These are phyloP conservation scores for Tephrocybe sp. DNA, from an alignment of 768 basidiomycete genomes.

Conservation along the genomic window DNA sequence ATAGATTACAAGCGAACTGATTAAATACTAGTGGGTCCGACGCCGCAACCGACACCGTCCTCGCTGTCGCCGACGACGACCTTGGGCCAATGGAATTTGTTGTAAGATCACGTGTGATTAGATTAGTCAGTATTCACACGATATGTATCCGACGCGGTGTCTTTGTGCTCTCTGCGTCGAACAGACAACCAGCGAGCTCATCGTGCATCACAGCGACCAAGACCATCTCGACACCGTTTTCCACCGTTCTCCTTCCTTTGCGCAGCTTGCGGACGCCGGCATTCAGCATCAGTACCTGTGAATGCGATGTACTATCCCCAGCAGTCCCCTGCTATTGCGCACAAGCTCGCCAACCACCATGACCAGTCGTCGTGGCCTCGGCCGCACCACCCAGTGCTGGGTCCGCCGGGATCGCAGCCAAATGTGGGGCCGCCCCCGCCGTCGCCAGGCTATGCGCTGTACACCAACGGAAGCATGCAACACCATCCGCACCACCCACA, in stretches of 20 bases:
- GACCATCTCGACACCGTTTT: not conserved
- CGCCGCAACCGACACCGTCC: not conserved
- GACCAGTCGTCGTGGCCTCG: conserved; percentile 76
- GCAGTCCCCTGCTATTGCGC: conserved; percentile 78
- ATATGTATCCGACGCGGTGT: conserved; percentile 14
- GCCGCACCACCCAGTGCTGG: conserved; percentile 53
- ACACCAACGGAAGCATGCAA: conserved; percentile 72
- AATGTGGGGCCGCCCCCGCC: conserved; percentile 63
- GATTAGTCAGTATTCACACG: conserved; percentile 21
- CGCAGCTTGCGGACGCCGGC: conserved; percentile 7
- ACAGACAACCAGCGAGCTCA: conserved; percentile 14
- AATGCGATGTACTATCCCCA: conserved; percentile 83
- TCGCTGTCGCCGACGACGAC: conserved; percentile 3
- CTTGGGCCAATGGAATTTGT: not conserved
- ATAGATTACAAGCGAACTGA: not conserved
- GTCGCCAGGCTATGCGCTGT: conserved; percentile 75
- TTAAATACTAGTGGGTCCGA: not conserved
- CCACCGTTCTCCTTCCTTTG: not conserved
- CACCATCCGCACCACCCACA: conserved; percentile 62
- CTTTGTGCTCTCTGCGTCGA: conserved; percentile 23
- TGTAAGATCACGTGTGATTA: conserved; percentile 12
- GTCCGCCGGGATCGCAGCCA: conserved; percentile 50
- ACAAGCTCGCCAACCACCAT: conserved; percentile 74
- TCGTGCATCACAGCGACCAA: conserved; percentile 16
- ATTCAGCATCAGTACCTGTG: conserved; percentile 24